Evolutionary conservation across 164 flowering plant genomes (phyloP).

Genomic region (Magnolia sinica): DNA sequence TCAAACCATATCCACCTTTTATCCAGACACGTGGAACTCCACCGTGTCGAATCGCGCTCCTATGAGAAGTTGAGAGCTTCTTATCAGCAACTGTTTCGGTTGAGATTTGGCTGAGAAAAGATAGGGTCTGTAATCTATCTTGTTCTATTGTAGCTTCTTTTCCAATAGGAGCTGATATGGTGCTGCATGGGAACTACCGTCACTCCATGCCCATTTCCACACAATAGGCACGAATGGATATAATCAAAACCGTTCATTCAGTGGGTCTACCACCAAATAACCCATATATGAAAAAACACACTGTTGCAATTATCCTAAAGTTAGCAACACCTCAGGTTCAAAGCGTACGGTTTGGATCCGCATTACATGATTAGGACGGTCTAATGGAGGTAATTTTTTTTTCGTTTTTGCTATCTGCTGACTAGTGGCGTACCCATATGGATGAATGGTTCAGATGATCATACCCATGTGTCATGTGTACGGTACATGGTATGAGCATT

Average conservation of each 20-base stretch:
- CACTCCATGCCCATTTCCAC: too few species aligned
- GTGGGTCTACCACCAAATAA: too few species aligned
- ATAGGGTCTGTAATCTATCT: background rate
- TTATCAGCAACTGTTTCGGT: constrained; percentile 10
- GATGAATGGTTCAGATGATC: background rate
- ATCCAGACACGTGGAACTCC: constrained; percentile 12
- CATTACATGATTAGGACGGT: background rate
- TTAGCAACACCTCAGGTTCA: background rate
- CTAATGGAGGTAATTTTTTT: background rate
- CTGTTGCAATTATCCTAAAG: background rate
- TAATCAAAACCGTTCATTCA: background rate
- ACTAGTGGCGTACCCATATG: background rate
- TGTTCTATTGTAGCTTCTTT: background rate
- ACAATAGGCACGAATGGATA: too few species aligned
- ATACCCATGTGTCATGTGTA: background rate
- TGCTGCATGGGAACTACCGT: too few species aligned
- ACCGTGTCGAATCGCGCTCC: background rate
- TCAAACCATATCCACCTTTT: background rate
- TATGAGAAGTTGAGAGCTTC: background rate
- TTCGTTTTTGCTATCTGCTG: too few species aligned
- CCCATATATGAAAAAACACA: background rate
- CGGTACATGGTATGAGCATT: background rate
- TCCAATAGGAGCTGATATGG: too few species aligned
- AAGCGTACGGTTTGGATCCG: background rate
- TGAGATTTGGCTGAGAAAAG: constrained; percentile 1